Percentiles rank a stretch among this genome's conserved stretches.
phyloP scores from a whole-genome alignment of 371 early-diverging fungal species.

The Rhizopus stolonifer region DNA sequence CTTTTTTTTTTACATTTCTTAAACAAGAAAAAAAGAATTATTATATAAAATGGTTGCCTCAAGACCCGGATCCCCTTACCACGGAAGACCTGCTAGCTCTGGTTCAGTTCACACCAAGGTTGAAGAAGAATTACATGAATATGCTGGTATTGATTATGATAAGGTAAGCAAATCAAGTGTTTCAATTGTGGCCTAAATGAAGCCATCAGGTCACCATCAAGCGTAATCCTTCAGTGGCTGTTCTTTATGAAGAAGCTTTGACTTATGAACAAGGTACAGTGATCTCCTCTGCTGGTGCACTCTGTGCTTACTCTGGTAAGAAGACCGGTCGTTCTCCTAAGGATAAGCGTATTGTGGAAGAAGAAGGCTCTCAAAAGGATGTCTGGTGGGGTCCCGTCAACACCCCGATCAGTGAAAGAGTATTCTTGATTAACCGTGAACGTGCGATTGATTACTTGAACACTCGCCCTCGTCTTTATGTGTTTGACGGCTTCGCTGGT shows the following conservation, averaged over 20 bases:
- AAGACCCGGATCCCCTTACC: slow-evolving; percentile 48
- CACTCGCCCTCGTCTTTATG: slow-evolving; percentile 90
- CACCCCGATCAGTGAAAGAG: slow-evolving; percentile 82
- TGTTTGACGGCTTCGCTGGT: slow-evolving; percentile 93
- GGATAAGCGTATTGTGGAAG: slow-evolving; percentile 98
- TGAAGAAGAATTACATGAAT: slow-evolving; percentile 53
- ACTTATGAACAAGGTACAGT: slow-evolving; percentile 86
- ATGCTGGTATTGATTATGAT: slow-evolving; percentile 56
- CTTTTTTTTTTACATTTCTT: slow-evolving; percentile 1
- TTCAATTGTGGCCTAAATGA: not conserved
- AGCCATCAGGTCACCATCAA: slow-evolving; percentile 54
- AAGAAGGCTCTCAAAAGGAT: slow-evolving; percentile 73
- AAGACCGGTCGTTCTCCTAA: slow-evolving; percentile 90
- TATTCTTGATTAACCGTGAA: slow-evolving; percentile 95
- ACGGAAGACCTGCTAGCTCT: slow-evolving; percentile 38
- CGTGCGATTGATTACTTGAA: slow-evolving; percentile 96
- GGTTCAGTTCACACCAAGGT: slow-evolving; percentile 44
- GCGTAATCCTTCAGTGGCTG: slow-evolving; percentile 77
- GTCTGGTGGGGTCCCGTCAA: slow-evolving; percentile 98
- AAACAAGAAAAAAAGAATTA: too few species aligned
- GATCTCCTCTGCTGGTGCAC: slow-evolving; percentile 90
- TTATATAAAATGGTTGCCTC: slow-evolving; percentile 23
- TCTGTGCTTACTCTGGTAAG: slow-evolving; percentile 87
- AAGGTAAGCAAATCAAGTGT: slow-evolving; percentile 28
- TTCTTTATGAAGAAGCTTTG: slow-evolving; percentile 94